Evolutionary conservation across 2,329 filamentous ascomycete genomes (phyloP), one percentile per base, ranked within the genome.

Genomic region (Colletotrichum sp.): DNA sequence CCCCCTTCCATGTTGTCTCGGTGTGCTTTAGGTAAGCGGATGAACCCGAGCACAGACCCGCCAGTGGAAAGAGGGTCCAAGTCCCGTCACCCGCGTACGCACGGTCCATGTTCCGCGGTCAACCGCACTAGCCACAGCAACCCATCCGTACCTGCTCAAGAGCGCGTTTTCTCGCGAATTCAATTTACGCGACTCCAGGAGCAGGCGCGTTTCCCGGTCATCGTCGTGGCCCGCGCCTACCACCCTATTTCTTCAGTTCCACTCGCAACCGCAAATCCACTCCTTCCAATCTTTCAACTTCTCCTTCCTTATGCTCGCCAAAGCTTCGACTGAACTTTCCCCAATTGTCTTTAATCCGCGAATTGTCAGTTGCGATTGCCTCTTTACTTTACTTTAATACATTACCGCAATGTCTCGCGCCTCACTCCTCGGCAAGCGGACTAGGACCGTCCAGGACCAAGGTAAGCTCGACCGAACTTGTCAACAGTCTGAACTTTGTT

Each of bases 401-500:
- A 25, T 30, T 48, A 13, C 27, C 55, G 56, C 61, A 72, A 81
- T 81, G 80, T 66, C 80, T 77, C 75, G 75, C 58, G 74, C 76
- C 36, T 64, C 73, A 70, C 76, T 80, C 67, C 76, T 80, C 13
- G 79, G 80, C 65, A 81, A 81, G 78, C 75, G 80, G 77, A 77
- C 73, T 56, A 77, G 79, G 71, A 43, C 70, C 32, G 72, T 74
- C 28, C 65, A 70, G 39, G 77, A 78, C 27, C 70, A 76, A 77
- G 78, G 80, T 80, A 78, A 58, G 78, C 34, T 56, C 28, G 7
- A 58, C 32, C 28, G 22, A 55, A 27, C 36, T 12, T 25, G n/a
- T n/a, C 22, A 48, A 34, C 36, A 52, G 28, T 56, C 16, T 18
- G n/a, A 30, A 22, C 16, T 39, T 62, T 58, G 39, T 64, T 68